These are phyloP conservation scores for Aspergillus novoparasiticus DNA, from an alignment of 2,329 filamentous ascomycete species.

Conservation along the genomic window DNA sequence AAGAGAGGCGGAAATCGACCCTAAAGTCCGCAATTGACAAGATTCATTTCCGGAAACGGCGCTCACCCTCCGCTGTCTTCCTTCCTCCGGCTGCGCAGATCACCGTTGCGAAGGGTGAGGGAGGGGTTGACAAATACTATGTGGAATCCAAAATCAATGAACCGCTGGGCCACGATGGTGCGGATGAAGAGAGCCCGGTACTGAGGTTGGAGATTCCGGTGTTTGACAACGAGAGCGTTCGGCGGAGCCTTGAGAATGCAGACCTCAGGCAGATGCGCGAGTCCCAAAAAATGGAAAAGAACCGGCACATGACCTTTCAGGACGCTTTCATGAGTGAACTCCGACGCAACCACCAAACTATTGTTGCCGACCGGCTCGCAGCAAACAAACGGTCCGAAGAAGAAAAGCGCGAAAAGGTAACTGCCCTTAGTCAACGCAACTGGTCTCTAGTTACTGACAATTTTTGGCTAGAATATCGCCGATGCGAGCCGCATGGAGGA, in stretches of 20 bases:
- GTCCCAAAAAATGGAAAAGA: constrained; percentile 31
- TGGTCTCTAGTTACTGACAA: background rate
- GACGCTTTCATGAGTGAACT: constrained; percentile 33
- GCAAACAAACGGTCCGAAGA: constrained; percentile 36
- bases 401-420: constrained; percentile 43
- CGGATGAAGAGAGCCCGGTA: constrained; percentile 21
- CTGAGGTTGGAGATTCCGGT: constrained; percentile 36
- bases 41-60: constrained; percentile 40
- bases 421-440: background rate
- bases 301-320: constrained; percentile 39
- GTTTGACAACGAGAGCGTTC: constrained; percentile 37
- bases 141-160: constrained; percentile 26
- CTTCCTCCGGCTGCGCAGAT: constrained; percentile 33
- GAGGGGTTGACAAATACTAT: constrained; percentile 39
- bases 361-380: constrained; percentile 31
- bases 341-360: constrained; percentile 31
- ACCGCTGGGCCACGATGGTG: constrained; percentile 5
- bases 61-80: constrained; percentile 30
- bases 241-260: constrained; percentile 37
- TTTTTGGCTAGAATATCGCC: constrained; percentile 36
- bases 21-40: constrained; percentile 39
- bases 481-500: constrained; percentile 44
- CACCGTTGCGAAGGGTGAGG: constrained; percentile 27
- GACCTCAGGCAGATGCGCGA: constrained; percentile 35
- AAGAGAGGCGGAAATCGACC: constrained; percentile 34